Evolutionary conservation across 148 eudicot species (phyloP).

Genomic region (Amaranthus palmeri): DNA sequence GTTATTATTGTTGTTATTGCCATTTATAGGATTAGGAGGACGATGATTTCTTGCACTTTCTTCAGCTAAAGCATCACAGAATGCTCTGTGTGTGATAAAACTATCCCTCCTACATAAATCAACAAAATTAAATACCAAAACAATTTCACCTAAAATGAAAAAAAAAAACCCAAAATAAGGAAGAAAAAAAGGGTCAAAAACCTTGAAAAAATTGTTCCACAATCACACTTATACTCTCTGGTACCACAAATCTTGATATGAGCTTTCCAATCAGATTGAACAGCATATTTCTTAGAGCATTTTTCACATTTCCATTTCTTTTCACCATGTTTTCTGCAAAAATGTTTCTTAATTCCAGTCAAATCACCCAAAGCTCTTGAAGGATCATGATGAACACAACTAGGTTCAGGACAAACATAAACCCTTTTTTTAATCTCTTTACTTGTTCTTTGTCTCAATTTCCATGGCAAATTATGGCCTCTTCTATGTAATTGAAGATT

Average conservation of each 20-base stretch:
- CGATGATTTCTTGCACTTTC: constrained; percentile 54
- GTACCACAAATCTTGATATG: too few relatives aligned
- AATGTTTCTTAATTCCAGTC: constrained; percentile 77
- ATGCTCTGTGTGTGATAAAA: constrained; percentile 82
- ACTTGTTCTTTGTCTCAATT: constrained; percentile 62
- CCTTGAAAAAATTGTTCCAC: constrained; percentile 36
- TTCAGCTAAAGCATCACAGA: constrained; percentile 78
- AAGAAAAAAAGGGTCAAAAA: constrained; percentile 11
- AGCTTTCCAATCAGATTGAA: too few relatives aligned
- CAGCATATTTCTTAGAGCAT: too few relatives aligned
- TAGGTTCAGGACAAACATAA: constrained; percentile 67
- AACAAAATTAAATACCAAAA: not conserved
- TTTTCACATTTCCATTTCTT: too few relatives aligned
- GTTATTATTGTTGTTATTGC: not conserved
- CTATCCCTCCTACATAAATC: constrained; percentile 59
- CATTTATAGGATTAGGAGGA: not conserved
- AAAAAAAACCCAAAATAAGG: not conserved
- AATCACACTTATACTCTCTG: too few relatives aligned
- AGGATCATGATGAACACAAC: constrained; percentile 73
- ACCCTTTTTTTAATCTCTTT: constrained; percentile 66
- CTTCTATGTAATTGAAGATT: constrained; percentile 76
- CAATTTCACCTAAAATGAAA: not conserved
- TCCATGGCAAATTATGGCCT: constrained; percentile 90
- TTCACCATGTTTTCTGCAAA: too few relatives aligned
- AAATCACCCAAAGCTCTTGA: constrained; percentile 72